phyloP scores from a whole-genome alignment of 169 alveolate genomes.

The Plasmodium gonderi region DNA sequence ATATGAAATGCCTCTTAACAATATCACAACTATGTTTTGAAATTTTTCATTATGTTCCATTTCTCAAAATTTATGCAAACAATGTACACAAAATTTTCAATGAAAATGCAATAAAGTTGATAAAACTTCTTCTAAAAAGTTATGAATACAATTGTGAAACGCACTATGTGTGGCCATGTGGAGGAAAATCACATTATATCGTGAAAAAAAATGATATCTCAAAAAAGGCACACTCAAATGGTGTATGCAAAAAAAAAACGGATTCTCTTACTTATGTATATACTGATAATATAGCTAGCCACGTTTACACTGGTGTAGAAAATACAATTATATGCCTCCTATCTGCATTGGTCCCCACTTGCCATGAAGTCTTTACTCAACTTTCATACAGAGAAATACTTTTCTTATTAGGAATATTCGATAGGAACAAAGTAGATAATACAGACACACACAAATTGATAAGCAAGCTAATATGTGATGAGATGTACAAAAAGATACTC shows the following conservation, averaged over 20 bases:
- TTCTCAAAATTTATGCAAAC: slow-evolving; percentile 1
- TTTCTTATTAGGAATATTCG: slow-evolving; percentile 27
- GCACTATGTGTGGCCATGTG: no score
- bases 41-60: not conserved
- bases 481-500: not conserved
- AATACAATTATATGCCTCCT: slow-evolving; percentile 36
- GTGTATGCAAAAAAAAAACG: not conserved
- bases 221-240: no score
- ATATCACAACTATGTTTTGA: slow-evolving; percentile 1
- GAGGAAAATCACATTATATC: no score
- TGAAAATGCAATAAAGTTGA: not conserved
- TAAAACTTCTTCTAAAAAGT: slow-evolving; percentile 1
- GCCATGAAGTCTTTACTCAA: not conserved
- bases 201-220: no score
- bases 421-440: not conserved
- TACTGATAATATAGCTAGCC: not conserved
- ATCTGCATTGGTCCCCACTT: not conserved
- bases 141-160: no score
- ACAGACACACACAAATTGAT: not conserved
- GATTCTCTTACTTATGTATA: no score
- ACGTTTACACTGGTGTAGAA: not conserved
- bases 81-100: slow-evolving; percentile 26
- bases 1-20: slow-evolving; percentile 32
- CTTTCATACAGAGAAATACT: slow-evolving; percentile 28
- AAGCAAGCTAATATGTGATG: not conserved